Evolutionary conservation across 2,329 filamentous ascomycete genomes (phyloP).

Genomic region (Penicillium palitans): DNA sequence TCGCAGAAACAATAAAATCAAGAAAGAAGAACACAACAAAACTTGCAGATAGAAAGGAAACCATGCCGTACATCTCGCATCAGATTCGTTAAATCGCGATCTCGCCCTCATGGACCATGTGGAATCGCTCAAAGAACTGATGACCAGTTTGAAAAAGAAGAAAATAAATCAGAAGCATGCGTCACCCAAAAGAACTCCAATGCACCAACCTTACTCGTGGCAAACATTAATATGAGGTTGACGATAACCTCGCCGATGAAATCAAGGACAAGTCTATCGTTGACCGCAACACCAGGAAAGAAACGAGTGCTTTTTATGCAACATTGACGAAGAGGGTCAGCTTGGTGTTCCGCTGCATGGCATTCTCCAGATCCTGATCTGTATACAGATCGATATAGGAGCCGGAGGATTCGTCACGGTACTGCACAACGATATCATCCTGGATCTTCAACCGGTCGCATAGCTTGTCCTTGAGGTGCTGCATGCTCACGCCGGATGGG

Average conservation of each 20-base stretch:
- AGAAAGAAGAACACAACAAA: neutral
- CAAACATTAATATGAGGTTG: slow-evolving; percentile 11
- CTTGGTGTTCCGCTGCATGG: slow-evolving; percentile 82
- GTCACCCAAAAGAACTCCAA: slow-evolving; percentile 27
- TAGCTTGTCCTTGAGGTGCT: slow-evolving; percentile 79
- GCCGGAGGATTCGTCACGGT: slow-evolving; percentile 79
- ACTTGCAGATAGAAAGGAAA: slow-evolving; percentile 15
- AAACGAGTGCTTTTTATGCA: slow-evolving; percentile 26
- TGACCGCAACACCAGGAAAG: slow-evolving; percentile 10
- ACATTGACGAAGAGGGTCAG: slow-evolving; percentile 69
- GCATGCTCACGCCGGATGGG: slow-evolving; percentile 73
- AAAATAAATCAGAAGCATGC: neutral
- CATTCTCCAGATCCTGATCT: slow-evolving; percentile 77
- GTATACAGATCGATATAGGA: slow-evolving; percentile 73
- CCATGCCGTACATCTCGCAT: slow-evolving; percentile 37
- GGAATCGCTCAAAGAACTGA: slow-evolving; percentile 29
- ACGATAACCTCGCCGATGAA: slow-evolving; percentile 19
- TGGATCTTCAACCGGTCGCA: slow-evolving; percentile 77
- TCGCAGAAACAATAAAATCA: slow-evolving; percentile 14
- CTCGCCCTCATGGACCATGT: slow-evolving; percentile 22
- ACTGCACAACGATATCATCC: slow-evolving; percentile 76
- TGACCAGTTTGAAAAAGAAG: slow-evolving; percentile 6
- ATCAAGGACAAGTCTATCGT: slow-evolving; percentile 17
- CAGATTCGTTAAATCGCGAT: slow-evolving; percentile 36
- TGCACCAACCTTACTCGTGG: slow-evolving; percentile 24